Base-by-base conservation (phyloP, 2,329 filamentous ascomycete genomes). In the Rachicladosporium sp. region DNA sequence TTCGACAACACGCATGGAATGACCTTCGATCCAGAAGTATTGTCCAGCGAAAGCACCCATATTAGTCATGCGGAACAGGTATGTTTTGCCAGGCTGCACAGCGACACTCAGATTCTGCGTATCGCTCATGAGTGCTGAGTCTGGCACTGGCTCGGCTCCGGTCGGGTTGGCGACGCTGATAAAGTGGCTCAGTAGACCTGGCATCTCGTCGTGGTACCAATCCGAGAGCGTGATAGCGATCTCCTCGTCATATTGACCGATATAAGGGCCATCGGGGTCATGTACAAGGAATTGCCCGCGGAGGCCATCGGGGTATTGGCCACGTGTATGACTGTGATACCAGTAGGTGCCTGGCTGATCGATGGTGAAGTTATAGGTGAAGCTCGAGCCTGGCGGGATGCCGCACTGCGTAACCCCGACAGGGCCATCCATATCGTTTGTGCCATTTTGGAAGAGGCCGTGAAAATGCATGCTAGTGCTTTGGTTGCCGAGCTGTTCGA, bases 361-460 rank as follows among this genome's bases (percentile, higher is more conserved):
- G 8, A 81, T 69, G 0, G 73, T 74, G 54, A 86, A 86, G 10
- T 72, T 71, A 55, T 86, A 87, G 0, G 70, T 76, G 45, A 81
- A 80, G 1, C 65, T 73, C 2, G 67, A 61, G 1, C 74, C 75
- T 0, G 80, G 76, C 0, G 74, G 67, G 35, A 86, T 78, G 0
- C 73, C 69, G 45, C 78, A 82, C 53, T 83, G 80, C 0, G 73
- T 79, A 4, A 83, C 69, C 29, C 74, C 78, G 0, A 75, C 67
- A 1, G 80, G 72, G 0, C 82, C 83, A 51, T 89, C 82, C 78
- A 85, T 83, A 41, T 70, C 69, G 43, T 76, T 83, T 0, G 80
- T 82, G 8, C 80, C 80, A 48, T 83, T 83, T 54, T 86, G 81
- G 53, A 76, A 85, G 46, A 89, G 69, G 10, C 83, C 83, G 49